Base-by-base conservation (phyloP, 2,329 filamentous ascomycete genomes). In the Colletotrichum viniferum region DNA sequence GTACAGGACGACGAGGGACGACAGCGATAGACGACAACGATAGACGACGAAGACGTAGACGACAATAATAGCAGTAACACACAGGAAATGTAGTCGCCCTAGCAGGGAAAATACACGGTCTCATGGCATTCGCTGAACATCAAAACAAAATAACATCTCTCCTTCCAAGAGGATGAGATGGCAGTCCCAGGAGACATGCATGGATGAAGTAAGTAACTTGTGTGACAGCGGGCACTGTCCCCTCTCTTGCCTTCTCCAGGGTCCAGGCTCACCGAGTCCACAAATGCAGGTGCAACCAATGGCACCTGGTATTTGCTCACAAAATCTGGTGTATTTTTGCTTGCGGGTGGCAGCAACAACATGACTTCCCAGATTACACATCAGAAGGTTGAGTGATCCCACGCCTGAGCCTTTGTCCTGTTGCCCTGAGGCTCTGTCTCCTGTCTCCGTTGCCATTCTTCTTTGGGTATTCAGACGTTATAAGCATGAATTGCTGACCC, bases 291-390 rank as follows among this genome's bases (percentile, higher is more conserved):
- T 60, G 34, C 64, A 60, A 38, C 73, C 63, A 76, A 76, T 75
- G 24, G 63, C 69, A 73, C 43, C 12, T 13, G n/a, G 73, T 60
- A 63, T 43, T 63, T 52, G 26, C 73, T 74, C 55, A 61, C 69
- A 74, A 74, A 74, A 74, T 72, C 38, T 67, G 72, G 69, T 72
- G 73, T 43, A 63, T 75, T 75, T 75, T 75, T 73, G 32, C 63
- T 58, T 58, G 73, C 32, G 43, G 55, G 63, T 63, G 69, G 63
- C 65, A 60, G 34, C 69, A 73, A 69, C 73, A 52, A 64, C 64
- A 64, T 69, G 70, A 69, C 73, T 76, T 73, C 32, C 56, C 63
- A 61, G 43, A 76, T 76, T 61, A 63, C 69, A 73, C 69, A 64
- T 66, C 24, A 24, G 52, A 21, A 30, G 26, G 43, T 24, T 74